Percentiles rank a stretch among this genome's conserved stretches.
Evolutionary conservation across 2,329 filamentous ascomycete species (phyloP).

Genomic region (Thyridium curvatum): DNA sequence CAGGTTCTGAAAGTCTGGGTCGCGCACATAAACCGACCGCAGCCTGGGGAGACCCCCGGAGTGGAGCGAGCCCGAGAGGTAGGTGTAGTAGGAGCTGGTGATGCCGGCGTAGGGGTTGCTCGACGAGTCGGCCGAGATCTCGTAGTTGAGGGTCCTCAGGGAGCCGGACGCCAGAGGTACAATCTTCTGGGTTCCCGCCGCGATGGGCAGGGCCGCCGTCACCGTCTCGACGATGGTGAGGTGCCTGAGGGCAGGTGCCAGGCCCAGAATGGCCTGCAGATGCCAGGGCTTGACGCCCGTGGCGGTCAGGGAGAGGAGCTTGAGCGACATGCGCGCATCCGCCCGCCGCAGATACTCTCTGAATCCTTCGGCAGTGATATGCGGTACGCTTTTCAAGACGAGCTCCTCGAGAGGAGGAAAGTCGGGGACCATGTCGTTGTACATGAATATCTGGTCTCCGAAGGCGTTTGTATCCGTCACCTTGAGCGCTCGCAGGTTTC

Average conservation of each 20-base stretch:
- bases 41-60: conserved; percentile 69
- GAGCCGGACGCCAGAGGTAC: conserved; percentile 63
- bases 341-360: conserved; percentile 58
- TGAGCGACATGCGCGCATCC: conserved; percentile 54
- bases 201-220: conserved; percentile 40
- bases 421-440: conserved; percentile 58
- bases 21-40: conserved; percentile 75
- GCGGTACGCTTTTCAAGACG: conserved; percentile 63
- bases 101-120: conserved; percentile 36
- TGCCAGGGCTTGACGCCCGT: conserved; percentile 62
- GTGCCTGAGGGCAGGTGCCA: conserved; percentile 51
- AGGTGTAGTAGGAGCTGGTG: conserved; percentile 68
- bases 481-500: conserved; percentile 65
- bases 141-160: conserved; percentile 71
- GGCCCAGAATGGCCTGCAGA: conserved; percentile 54
- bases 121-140: conserved; percentile 60
- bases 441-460: conserved; percentile 66
- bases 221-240: conserved; percentile 48
- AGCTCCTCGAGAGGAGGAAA: conserved; percentile 72
- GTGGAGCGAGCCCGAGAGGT: conserved; percentile 78
- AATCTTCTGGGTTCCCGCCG: conserved; percentile 33
- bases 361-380: conserved; percentile 67
- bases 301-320: conserved; percentile 62
- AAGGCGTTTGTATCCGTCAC: conserved; percentile 64
- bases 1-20: conserved; percentile 74